Percentiles rank a stretch among this genome's conserved stretches.
These are phyloP conservation scores for Pseudogymnoascus sp. DNA, from an alignment of 2,329 filamentous ascomycete species.

Conservation along the genomic window DNA sequence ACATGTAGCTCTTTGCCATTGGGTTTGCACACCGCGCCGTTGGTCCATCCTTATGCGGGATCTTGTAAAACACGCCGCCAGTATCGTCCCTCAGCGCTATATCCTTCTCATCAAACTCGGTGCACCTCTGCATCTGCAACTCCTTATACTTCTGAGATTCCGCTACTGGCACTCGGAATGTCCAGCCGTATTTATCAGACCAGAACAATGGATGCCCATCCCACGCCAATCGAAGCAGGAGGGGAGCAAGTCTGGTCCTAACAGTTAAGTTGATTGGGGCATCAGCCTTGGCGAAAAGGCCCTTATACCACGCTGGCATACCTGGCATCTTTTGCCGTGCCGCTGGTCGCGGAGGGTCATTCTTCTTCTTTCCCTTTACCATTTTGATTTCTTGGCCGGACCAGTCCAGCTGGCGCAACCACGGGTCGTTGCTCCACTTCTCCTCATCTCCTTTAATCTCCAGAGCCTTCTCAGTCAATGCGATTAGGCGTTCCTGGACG, in stretches of 20 bases:
- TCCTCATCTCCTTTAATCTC: slow-evolving; percentile 61
- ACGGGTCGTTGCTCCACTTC: slow-evolving; percentile 72
- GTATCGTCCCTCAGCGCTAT: slow-evolving; percentile 56
- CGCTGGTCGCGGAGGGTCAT: slow-evolving; percentile 66
- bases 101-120: slow-evolving; percentile 69
- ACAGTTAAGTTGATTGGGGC: slow-evolving; percentile 71
- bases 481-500: slow-evolving; percentile 68
- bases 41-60: slow-evolving; percentile 94
- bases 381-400: slow-evolving; percentile 84
- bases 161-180: slow-evolving; percentile 63
- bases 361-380: slow-evolving; percentile 85
- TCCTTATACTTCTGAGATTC: slow-evolving; percentile 58
- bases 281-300: slow-evolving; percentile 65
- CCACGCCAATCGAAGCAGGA: slow-evolving; percentile 80
- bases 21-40: slow-evolving; percentile 76
- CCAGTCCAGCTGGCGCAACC: slow-evolving; percentile 93
- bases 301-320: slow-evolving; percentile 94
- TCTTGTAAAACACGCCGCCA: slow-evolving; percentile 70
- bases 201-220: slow-evolving; percentile 83
- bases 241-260: slow-evolving; percentile 75
- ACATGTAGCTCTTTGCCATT: slow-evolving; percentile 81
- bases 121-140: slow-evolving; percentile 65
- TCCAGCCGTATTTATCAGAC: slow-evolving; percentile 92
- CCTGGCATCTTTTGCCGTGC: slow-evolving; percentile 87
- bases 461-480: slow-evolving; percentile 68